Base-by-base conservation (phyloP, 202 grass and related monocot genomes). In the Musa balbisiana region DNA sequence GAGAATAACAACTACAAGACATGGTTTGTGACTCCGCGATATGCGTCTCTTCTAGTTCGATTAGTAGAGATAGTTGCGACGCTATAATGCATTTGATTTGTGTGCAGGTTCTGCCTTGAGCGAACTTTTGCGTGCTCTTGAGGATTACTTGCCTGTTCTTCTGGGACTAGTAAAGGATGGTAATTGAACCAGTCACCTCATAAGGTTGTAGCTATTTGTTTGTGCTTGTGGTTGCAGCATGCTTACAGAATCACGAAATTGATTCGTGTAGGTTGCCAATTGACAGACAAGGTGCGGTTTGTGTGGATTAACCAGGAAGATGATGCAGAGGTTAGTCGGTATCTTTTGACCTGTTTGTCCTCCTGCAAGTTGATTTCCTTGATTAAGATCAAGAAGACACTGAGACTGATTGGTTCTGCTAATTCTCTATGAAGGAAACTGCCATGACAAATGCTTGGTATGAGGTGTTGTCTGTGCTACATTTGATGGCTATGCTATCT, bases 221-320 rank as follows among this genome's bases (percentile, higher is more conserved):
- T 17, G 54, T 62, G 73, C 51, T 59, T 19, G 11, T 3, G 20
- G 11, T 24, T 49, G 33, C 25, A 26, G 53, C 16, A 60, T 16
- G 29, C 50, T 69, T 80, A 22, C 71, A 29, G 59, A 60, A 62
- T 81, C n/a, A 73, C 49, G 59, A 14, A 53, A 23, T 9, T 51
- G 52, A 25, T 23, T 53, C 20, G 51, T 56, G 78, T 80, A 97
- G 94, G 87, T 33, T 66, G 78, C 27, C n/a, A 75, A 55, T 66
- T 87, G 83, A 88, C 82, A 80, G 60, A 95, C 73, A 79, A 76
- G 54, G 82, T 99, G 71, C 73, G 81, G 50, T 99, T 95, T 78
- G 80, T 83, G 26, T 99, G 96, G 96, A 74, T 87, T 79, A 99
- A 99, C 85, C 96, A 92, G 74, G 87, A 95, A 70, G 96, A 99